phyloP scores from a whole-genome alignment of 2,329 filamentous ascomycete species.

The Colletotrichum sp. region DNA sequence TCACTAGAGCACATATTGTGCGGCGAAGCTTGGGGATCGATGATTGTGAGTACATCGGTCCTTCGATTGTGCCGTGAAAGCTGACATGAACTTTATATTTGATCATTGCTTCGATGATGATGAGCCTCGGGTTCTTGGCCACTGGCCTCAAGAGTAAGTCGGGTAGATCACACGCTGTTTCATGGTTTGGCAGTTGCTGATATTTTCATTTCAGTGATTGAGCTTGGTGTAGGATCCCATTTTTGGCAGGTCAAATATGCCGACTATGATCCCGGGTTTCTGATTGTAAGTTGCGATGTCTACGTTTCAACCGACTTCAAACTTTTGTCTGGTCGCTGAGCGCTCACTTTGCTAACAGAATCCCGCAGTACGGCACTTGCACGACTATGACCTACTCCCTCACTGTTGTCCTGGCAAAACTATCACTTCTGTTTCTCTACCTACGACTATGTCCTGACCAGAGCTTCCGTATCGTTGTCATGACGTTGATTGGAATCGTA shows the following conservation, averaged over 20 bases:
- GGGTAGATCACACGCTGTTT: fast-evolving
- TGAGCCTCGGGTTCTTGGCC: neutral
- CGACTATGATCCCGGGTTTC: neutral
- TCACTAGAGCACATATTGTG: neutral
- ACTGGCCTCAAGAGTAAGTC: neutral
- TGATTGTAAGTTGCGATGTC: neutral
- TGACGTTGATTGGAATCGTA: conserved; percentile 31
- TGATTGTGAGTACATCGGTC: neutral
- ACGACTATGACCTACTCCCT: conserved; percentile 44
- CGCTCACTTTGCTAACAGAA: neutral
- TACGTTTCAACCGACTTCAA: neutral
- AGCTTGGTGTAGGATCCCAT: neutral
- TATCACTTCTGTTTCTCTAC: conserved; percentile 9
- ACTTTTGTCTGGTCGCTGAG: neutral
- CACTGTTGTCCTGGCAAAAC: conserved; percentile 36
- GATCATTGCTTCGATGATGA: neutral
- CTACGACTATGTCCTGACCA: conserved; percentile 23
- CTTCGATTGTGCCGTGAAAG: too few species aligned
- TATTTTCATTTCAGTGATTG: neutral
- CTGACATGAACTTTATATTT: neutral
- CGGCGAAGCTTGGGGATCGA: neutral
- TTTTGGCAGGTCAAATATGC: neutral
- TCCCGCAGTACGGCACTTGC: neutral
- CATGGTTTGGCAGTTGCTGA: fast-evolving
- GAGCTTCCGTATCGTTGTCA: conserved; percentile 33